These are phyloP conservation scores for Solanum medicagineum DNA, from an alignment of 257 asterid species.

Conservation along the genomic window DNA sequence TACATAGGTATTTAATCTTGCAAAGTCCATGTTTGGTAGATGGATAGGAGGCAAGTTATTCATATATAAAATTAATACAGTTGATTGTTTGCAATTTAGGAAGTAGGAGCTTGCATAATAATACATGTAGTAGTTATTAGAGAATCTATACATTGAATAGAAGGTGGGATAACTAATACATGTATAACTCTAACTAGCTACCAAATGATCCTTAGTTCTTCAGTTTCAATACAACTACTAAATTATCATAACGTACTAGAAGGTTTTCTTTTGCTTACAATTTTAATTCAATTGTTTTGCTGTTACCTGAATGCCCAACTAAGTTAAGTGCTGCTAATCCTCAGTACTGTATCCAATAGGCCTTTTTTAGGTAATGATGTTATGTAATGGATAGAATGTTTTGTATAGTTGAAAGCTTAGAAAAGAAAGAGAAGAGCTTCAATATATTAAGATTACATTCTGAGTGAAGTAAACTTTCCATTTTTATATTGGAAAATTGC, in stretches of 20 bases:
- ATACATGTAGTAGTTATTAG: too few relatives aligned
- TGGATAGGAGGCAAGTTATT: background rate
- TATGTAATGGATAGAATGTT: background rate
- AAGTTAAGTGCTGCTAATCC: background rate
- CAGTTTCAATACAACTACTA: background rate
- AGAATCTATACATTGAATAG: too few relatives aligned
- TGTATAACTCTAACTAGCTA: too few relatives aligned
- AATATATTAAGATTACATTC: background rate
- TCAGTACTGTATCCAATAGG: background rate
- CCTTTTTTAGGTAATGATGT: background rate
- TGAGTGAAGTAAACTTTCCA: background rate
- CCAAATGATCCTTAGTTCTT: background rate
- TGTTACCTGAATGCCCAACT: background rate
- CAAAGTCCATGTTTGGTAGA: background rate
- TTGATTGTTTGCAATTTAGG: too few relatives aligned
- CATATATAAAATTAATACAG: background rate
- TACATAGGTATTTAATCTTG: background rate
- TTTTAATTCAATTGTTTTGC: background rate
- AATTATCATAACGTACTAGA: background rate
- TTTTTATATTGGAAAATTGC: background rate
- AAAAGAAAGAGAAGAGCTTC: background rate
- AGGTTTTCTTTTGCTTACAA: background rate
- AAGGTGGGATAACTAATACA: too few relatives aligned
- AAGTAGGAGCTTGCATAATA: too few relatives aligned
- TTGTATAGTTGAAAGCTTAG: background rate